phyloP scores from a whole-genome alignment of 2,329 filamentous ascomycete species.

The Dendrostoma leiphaemia region DNA sequence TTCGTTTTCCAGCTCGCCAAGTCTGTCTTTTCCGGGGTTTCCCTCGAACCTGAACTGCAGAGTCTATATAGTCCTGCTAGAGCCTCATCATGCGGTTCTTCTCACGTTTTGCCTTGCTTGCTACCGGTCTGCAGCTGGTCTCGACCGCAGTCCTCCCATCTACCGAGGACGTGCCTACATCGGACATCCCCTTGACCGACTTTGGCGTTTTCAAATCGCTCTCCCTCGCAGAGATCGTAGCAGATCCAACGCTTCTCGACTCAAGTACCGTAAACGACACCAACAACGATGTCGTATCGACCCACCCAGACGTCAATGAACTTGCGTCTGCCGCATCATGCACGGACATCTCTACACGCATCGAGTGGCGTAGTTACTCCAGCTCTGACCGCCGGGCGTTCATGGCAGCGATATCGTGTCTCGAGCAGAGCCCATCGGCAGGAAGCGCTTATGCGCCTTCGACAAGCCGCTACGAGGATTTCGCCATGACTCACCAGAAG shows the following conservation, averaged over 20 bases:
- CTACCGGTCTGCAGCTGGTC: neutral
- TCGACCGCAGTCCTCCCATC: neutral
- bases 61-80: neutral
- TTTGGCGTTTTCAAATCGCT: neutral
- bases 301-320: neutral
- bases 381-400: slow-evolving; percentile 28
- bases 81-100: neutral
- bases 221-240: neutral
- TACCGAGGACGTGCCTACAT: neutral
- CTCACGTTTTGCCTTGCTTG: neutral
- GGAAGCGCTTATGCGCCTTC: slow-evolving; percentile 24
- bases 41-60: neutral
- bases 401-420: slow-evolving; percentile 28
- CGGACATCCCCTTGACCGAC: neutral
- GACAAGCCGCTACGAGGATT: slow-evolving; percentile 31
- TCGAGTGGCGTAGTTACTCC: slow-evolving; percentile 32
- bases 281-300: neutral
- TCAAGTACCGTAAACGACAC: neutral
- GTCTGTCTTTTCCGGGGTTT: too few species aligned
- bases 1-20: neutral
- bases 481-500: slow-evolving; percentile 30
- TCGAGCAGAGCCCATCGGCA: slow-evolving; percentile 26
- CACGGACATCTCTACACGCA: slow-evolving; percentile 18
- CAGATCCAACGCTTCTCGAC: neutral
- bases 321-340: neutral